These are phyloP conservation scores for Climacium dendroides DNA, from an alignment of 225 moss, liverwort and hornwort genomes.

Conservation along the genomic window DNA sequence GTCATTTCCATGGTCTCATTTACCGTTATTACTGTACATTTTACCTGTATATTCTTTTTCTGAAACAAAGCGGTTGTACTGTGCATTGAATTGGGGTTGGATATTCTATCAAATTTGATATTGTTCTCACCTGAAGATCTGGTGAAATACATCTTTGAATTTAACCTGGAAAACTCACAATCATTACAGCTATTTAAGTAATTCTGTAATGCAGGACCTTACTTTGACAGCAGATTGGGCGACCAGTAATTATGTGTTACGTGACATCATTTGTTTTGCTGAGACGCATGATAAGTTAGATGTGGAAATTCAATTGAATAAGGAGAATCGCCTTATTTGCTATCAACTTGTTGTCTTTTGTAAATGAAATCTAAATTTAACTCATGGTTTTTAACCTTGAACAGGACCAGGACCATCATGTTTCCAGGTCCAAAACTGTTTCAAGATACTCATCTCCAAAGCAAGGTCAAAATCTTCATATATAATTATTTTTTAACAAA, in stretches of 20 bases:
- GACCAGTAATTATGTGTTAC: neutral
- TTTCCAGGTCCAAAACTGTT: no score
- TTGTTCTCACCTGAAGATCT: neutral
- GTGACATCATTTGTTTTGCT: neutral
- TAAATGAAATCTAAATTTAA: neutral
- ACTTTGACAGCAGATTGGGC: neutral
- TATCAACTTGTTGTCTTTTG: neutral
- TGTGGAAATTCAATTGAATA: neutral
- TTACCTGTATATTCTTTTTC: neutral
- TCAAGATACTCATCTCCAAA: fast-evolving
- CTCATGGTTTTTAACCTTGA: no score
- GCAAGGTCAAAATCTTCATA: neutral
- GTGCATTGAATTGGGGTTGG: neutral
- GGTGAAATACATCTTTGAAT: neutral
- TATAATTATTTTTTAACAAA: neutral
- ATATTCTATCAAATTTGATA: neutral
- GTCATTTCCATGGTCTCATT: neutral
- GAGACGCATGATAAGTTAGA: neutral
- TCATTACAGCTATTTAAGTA: neutral
- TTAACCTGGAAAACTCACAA: neutral
- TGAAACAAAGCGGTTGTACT: neutral
- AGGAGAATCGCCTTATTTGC: neutral
- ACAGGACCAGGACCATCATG: no score
- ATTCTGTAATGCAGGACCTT: neutral
- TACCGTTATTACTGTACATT: neutral